Conservation (phyloP, 495 filamentous ascomycete genomes). For the Eremomyces bilateralis region DNA sequence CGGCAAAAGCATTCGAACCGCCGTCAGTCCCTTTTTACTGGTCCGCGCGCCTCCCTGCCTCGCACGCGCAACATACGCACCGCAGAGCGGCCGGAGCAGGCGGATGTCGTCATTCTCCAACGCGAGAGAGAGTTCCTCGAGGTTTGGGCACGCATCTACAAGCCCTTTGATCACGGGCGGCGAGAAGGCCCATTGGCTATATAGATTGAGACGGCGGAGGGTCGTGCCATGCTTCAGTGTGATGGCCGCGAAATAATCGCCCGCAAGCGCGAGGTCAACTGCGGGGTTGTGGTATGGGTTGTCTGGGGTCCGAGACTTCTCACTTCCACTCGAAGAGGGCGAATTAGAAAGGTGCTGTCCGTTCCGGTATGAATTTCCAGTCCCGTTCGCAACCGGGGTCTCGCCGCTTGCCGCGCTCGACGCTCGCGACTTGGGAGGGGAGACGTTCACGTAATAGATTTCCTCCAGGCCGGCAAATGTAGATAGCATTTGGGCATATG, state of each 20-base stretch:
- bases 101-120: constrained; percentile 1
- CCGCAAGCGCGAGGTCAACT: constrained; percentile 10
- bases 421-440: too few species aligned
- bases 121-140: constrained; percentile 29
- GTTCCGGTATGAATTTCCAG: background rate
- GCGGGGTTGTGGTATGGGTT: constrained; percentile 6
- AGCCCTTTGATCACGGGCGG: constrained; percentile 26
- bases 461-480: constrained; percentile 10
- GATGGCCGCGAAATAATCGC: constrained; percentile 16
- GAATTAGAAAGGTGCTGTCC: background rate
- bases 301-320: constrained; percentile 5
- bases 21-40: too few species aligned
- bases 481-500: constrained; percentile 5
- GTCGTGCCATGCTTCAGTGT: constrained; percentile 25
- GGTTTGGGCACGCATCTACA: constrained; percentile 30
- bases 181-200: constrained; percentile 32
- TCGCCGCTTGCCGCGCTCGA: background rate
- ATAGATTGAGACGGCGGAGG: constrained; percentile 32
- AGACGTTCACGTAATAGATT: constrained; percentile 14
- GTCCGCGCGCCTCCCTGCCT: too few species aligned
- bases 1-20: too few species aligned
- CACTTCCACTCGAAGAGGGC: background rate
- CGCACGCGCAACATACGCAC: too few species aligned
- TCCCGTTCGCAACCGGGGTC: background rate
- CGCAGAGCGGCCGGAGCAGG: constrained; percentile 9